Evolutionary conservation across 768 basidiomycete genomes (phyloP), one percentile per base, ranked within the genome.

Genomic region (Postia placenta): DNA sequence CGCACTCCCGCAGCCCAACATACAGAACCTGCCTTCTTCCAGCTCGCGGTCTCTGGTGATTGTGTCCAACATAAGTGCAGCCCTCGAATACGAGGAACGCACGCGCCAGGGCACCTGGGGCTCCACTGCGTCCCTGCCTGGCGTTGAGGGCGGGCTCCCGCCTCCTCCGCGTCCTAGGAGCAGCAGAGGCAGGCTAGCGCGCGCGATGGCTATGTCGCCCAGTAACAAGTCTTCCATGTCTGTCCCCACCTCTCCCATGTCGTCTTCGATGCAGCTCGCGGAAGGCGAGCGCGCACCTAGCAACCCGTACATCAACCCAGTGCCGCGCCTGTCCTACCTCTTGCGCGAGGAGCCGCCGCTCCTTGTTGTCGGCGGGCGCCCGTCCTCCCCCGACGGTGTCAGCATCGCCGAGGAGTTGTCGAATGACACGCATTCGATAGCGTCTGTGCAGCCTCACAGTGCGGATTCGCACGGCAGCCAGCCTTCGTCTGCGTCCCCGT

Each of bases 241-340:
- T 37, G 22, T 47, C 11, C 54, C 50, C 0, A 45, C 23, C 47
- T 52, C 52, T 27, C 55, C 51, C 17, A 33, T 37, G 22, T 33
- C 47, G 27, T 45, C 53, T 20, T 42, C 50, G 35, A 36, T 20
- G 22, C 17, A 11, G 7, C 41, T 38, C 3, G 46, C 52, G 2
- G 52, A 52, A 7, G 47, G 45, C 12, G 43, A 48, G 7, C 45
- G 40, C 20, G 50, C 47, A 15, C 20, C 51, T 52, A 59, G 24
- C 7, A 71, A 70, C 49, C 67, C 69, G 11, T 69, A 62, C 48
- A 60, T 70, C 52, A 71, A 70, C 50, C 69, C 69, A 1, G 51
- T 69, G 4, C 72, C 71, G 15, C 55, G 51, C 2, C 52, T 60
- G 37, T 50, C 60, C 28, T 55, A 58, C 37, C 51, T 63, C 7